Base-by-base conservation (phyloP, 2,329 filamentous ascomycete genomes). In the Stagonosporopsis cucurbitacearum region DNA sequence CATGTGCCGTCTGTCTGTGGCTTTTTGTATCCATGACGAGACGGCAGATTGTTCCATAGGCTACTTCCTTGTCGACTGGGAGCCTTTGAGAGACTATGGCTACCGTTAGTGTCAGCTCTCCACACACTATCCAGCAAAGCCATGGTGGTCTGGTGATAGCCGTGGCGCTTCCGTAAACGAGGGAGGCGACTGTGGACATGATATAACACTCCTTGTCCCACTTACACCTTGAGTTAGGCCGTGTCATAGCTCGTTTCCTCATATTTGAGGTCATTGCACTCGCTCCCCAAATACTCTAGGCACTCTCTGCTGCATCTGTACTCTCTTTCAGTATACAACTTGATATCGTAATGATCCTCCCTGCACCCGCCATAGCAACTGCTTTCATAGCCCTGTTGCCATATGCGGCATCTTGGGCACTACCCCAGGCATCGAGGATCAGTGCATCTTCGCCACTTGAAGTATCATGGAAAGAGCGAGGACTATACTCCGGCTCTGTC, bases 401-500 rank as follows among this genome's bases (percentile, higher is more conserved):
- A 17, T 39, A 49, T 6, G 59, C 60, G n/a, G 40, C 60, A 23
- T 60, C 67, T 28, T 59, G 60, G 37, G 56, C 58, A 15, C 42
- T 71, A 19, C 65, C 65, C 19, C 43, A 51, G 7, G 28, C 28
- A 22, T 22, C 36, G 22, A 42, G 55, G 20, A 28, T n/a, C 19
- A 30, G 20, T 11, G 19, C 13, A 13, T 42, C 39, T 9, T 39
- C 59, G n/a, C 46, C 42, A 20, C 60, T 65, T 4, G 60, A 60
- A 35, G 62, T 71, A 25, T 66, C 69, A 6, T 72, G 69, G 69
- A 62, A 62, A 47, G 50, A 59, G 17, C 50, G 6, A 9, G 65
- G 65, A 11, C 45, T 69, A 15, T 63, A 43, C 19, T 51, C 53
- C 3, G 43, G 42, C 23, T 47, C 50, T 28, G 37, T 39, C 49